phyloP scores from a whole-genome alignment of 2,329 filamentous ascomycete genomes.

The Cryphonectria carpinicola region DNA sequence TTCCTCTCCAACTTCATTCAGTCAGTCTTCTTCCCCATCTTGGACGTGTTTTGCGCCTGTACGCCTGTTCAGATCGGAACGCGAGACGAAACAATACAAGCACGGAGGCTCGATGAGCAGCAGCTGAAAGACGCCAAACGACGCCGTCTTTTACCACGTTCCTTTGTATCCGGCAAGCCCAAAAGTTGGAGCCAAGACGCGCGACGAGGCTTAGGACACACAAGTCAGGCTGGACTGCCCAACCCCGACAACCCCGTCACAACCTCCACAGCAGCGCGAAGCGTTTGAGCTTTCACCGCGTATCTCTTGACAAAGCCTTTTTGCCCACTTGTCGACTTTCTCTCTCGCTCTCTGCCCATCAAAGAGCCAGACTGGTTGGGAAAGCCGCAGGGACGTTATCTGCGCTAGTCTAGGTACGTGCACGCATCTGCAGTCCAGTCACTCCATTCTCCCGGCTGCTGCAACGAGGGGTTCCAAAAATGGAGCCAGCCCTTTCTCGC shows the following conservation, averaged over 20 bases:
- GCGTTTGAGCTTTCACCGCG: background rate
- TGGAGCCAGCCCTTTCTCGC: constrained; percentile 26
- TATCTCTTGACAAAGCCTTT: background rate
- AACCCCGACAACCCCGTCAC: background rate
- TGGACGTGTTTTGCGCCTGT: background rate
- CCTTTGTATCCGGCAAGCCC: constrained; percentile 21
- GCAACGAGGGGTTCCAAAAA: constrained; percentile 24
- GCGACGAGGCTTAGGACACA: constrained; percentile 22
- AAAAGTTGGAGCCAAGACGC: constrained; percentile 16
- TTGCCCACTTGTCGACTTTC: constrained; percentile 8
- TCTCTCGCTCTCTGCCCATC: background rate
- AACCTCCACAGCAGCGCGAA: background rate
- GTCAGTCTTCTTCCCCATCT: background rate
- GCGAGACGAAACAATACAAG: background rate
- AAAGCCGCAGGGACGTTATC: constrained; percentile 3
- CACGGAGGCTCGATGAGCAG: background rate
- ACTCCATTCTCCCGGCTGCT: background rate
- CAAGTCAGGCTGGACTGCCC: constrained; percentile 2
- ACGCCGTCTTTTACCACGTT: constrained; percentile 16
- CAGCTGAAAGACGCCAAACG: background rate
- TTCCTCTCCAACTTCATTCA: background rate
- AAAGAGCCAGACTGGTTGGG: background rate
- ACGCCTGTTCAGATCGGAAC: background rate
- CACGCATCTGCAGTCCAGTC: background rate
- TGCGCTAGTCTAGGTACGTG: constrained; percentile 7